These are phyloP conservation scores for Candida frijolesensis DNA, from an alignment of 1,139 yeast genomes.

Conservation along the genomic window DNA sequence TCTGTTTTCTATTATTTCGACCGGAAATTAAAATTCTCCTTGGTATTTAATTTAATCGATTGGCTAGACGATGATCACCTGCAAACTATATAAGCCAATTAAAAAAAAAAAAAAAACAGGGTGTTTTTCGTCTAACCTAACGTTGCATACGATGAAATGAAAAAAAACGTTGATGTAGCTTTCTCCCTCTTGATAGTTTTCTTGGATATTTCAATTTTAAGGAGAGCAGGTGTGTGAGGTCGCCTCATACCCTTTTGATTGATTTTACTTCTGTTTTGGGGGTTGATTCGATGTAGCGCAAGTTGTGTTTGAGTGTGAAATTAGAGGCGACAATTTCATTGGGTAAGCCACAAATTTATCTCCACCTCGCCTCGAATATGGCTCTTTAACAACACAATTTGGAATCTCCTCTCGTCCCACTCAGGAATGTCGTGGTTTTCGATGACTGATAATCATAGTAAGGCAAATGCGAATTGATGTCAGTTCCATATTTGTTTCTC, in stretches of 20 bases:
- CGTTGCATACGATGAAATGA: too few species aligned
- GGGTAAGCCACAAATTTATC: background rate
- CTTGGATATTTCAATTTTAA: background rate
- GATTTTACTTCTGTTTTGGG: background rate
- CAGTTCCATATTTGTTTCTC: background rate
- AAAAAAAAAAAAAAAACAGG: too few species aligned
- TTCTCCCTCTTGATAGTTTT: background rate
- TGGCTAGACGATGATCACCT: too few species aligned
- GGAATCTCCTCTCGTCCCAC: background rate
- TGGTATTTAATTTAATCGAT: too few species aligned
- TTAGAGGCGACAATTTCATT: background rate
- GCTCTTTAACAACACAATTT: background rate
- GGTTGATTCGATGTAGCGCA: background rate
- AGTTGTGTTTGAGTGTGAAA: background rate
- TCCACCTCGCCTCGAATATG: background rate
- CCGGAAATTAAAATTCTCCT: too few species aligned
- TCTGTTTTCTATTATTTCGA: too few species aligned
- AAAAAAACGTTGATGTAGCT: too few species aligned
- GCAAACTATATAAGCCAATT: too few species aligned
- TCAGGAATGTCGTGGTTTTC: background rate
- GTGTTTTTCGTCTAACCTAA: too few species aligned
- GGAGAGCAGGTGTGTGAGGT: background rate
- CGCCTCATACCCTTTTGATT: background rate
- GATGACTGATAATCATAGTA: background rate
- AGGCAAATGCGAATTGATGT: background rate